Evolutionary conservation across 2,329 filamentous ascomycete genomes (phyloP).

Genomic region (Cladosporium sp.): DNA sequence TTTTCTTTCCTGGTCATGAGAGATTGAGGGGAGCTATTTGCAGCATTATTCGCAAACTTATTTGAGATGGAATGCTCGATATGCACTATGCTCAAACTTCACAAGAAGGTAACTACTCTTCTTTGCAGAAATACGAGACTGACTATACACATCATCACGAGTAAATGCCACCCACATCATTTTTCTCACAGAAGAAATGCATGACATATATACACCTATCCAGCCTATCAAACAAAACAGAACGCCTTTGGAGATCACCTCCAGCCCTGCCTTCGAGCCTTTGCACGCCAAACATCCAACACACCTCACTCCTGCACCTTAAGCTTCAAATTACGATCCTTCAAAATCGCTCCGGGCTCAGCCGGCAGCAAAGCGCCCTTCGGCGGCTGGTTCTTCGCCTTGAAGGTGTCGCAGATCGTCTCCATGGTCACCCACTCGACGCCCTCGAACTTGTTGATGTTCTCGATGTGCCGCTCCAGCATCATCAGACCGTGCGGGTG

Average conservation of each 20-base stretch:
- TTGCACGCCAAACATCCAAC: neutral
- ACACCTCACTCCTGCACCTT: conserved; percentile 29
- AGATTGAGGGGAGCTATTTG: neutral
- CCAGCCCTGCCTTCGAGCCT: neutral
- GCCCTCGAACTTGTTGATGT: conserved; percentile 64
- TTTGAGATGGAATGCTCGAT: neutral
- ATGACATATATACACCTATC: neutral
- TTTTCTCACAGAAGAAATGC: neutral
- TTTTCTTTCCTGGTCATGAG: neutral
- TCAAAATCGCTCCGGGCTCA: conserved; percentile 53
- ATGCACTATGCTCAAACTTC: neutral
- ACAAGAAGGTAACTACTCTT: neutral
- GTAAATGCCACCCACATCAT: neutral
- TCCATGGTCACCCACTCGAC: conserved; percentile 70
- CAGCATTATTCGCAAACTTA: neutral
- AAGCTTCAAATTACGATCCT: conserved; percentile 39
- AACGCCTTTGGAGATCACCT: neutral
- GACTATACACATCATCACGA: neutral
- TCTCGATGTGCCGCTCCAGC: conserved; percentile 72
- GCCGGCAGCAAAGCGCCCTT: conserved; percentile 63
- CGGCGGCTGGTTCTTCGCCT: conserved; percentile 60
- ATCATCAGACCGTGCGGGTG: conserved; percentile 71
- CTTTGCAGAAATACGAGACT: neutral
- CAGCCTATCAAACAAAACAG: neutral
- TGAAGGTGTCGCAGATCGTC: conserved; percentile 72